Conservation (phyloP, 805 yeast species). For the Teunomyces barrocoloradensis region DNA sequence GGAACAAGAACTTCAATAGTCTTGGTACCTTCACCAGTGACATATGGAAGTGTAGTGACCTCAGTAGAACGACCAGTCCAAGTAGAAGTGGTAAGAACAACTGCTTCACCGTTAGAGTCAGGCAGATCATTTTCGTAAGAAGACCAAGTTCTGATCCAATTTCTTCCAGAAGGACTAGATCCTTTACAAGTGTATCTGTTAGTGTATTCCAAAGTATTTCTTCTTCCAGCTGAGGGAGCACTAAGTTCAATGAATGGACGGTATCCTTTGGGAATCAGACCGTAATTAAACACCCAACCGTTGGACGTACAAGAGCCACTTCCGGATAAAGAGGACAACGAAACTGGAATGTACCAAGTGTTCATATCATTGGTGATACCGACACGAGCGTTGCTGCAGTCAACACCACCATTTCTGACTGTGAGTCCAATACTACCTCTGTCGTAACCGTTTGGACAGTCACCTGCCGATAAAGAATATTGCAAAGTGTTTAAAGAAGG, state of each 20-base stretch:
- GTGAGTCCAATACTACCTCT: constrained; percentile 22
- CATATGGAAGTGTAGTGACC: constrained; percentile 15
- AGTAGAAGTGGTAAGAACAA: constrained; percentile 10
- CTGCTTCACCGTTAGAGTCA: constrained; percentile 9
- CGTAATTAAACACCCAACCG: constrained; percentile 8
- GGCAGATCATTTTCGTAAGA: constrained; percentile 3
- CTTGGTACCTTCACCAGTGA: constrained; percentile 7
- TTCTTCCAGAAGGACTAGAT: background rate
- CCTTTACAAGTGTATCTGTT: constrained; percentile 14
- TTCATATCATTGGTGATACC: constrained; percentile 21
- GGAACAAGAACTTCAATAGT: constrained; percentile 16
- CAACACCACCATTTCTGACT: constrained; percentile 11
- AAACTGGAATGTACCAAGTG: constrained; percentile 18
- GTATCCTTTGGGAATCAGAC: constrained; percentile 27
- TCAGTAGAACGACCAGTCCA: constrained; percentile 18
- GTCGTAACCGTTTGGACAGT: constrained; percentile 21
- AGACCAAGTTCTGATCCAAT: constrained; percentile 6
- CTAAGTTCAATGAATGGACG: constrained; percentile 15
- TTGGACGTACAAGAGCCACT: constrained; percentile 15
- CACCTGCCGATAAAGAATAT: constrained; percentile 9
- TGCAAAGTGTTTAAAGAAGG: constrained; percentile 11
- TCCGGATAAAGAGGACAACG: background rate
- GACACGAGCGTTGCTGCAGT: constrained; percentile 19
- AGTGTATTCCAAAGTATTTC: constrained; percentile 2
- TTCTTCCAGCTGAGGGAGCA: background rate